These are phyloP conservation scores for Strigomonas culicis DNA, from an alignment of 208 protist species.

Conservation along the genomic window DNA sequence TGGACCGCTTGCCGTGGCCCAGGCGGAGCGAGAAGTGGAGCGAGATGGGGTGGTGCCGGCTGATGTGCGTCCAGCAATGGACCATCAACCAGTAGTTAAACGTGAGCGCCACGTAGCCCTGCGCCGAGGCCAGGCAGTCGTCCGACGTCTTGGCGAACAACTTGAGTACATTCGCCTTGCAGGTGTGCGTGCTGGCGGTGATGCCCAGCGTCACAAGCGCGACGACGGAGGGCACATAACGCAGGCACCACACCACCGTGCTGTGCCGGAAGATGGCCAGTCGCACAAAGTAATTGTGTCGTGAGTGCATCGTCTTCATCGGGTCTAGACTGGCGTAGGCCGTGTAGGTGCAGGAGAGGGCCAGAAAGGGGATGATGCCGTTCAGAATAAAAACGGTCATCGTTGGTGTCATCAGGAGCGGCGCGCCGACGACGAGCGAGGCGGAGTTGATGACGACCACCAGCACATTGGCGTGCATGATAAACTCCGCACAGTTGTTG, in stretches of 20 bases:
- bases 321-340: conserved; percentile 73
- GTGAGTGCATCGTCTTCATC: conserved; percentile 81
- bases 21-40: conserved; percentile 65
- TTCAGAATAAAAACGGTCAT: conserved; percentile 80
- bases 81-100: conserved; percentile 90
- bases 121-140: conserved; percentile 43
- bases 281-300: conserved; percentile 85
- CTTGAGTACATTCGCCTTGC: conserved; percentile 29
- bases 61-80: conserved; percentile 89
- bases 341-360: conserved; percentile 80
- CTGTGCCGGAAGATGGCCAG: conserved; percentile 79
- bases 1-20: conserved; percentile 56
- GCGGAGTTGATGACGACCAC: conserved; percentile 65
- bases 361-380: conserved; percentile 75
- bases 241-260: conserved; percentile 69
- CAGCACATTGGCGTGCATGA: conserved; percentile 78
- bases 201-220: conserved; percentile 67
- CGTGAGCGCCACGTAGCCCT: conserved; percentile 78
- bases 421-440: conserved; percentile 44
- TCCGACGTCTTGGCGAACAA: conserved; percentile 32
- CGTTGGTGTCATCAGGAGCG: conserved; percentile 65
- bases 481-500: conserved; percentile 79
- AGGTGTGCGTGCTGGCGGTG: conserved; percentile 41
- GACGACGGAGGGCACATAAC: conserved; percentile 65
- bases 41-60: conserved; percentile 74